These are phyloP conservation scores for Phytophthora ramorum DNA, from an alignment of 352 stramenopile genomes.

Conservation along the genomic window DNA sequence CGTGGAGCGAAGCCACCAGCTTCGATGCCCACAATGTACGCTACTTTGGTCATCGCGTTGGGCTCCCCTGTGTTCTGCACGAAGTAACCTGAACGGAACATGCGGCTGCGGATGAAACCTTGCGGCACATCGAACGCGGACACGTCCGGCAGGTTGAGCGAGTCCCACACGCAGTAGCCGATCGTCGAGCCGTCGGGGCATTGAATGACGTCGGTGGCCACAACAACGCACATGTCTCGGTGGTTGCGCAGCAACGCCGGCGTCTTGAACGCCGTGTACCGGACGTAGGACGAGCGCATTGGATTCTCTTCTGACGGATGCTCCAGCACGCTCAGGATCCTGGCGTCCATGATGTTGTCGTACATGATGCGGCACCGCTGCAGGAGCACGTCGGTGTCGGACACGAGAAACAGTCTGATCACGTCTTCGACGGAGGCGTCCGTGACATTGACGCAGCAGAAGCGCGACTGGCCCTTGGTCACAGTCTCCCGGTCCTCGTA, in stretches of 20 bases:
- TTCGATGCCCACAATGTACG: conserved; percentile 48
- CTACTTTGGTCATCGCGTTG: conserved; percentile 36
- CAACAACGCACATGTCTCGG: conserved; percentile 51
- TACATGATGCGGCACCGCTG: conserved; percentile 48
- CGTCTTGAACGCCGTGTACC: conserved; percentile 50
- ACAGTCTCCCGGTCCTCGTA: conserved; percentile 43
- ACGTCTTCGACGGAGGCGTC: conserved; percentile 49
- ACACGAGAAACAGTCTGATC: conserved; percentile 43
- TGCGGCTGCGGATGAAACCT: conserved; percentile 44
- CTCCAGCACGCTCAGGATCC: conserved; percentile 45
- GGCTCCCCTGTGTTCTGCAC: conserved; percentile 41
- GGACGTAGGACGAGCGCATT: conserved; percentile 47
- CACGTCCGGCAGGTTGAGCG: conserved; percentile 43
- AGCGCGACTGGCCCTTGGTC: conserved; percentile 40
- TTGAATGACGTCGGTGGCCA: conserved; percentile 46
- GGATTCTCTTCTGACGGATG: conserved; percentile 37
- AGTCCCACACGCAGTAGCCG: conserved; percentile 58
- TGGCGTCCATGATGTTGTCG: conserved; percentile 47
- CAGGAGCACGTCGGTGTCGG: conserved; percentile 41
- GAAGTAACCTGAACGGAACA: conserved; percentile 49
- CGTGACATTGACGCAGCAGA: conserved; percentile 43
- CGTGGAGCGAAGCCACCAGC: conserved; percentile 37
- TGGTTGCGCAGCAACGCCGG: conserved; percentile 39
- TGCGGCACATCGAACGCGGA: conserved; percentile 44
- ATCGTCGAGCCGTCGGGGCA: conserved; percentile 43